phyloP scores from a whole-genome alignment of 2,329 filamentous ascomycete species.

The Diaporthe helianthi region DNA sequence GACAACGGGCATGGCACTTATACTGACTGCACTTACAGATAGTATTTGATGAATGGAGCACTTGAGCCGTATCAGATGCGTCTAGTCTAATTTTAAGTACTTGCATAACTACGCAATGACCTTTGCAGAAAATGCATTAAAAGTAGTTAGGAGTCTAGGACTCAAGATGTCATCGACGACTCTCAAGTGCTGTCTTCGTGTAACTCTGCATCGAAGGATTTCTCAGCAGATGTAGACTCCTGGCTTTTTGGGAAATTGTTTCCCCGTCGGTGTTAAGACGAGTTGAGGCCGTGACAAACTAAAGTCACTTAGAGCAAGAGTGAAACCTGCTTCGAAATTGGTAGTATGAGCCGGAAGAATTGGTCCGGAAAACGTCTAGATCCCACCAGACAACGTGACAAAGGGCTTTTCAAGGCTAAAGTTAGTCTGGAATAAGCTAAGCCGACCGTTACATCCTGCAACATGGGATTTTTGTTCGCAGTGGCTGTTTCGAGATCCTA shows the following conservation, averaged over 20 bases:
- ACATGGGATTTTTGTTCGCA: slow-evolving; percentile 1
- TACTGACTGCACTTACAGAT: no score
- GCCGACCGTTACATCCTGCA: slow-evolving; percentile 5
- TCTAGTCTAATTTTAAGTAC: no score
- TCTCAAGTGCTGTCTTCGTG: no score
- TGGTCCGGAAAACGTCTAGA: background rate
- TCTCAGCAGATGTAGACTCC: background rate
- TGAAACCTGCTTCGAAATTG: no score
- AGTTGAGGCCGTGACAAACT: background rate
- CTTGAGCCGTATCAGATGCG: background rate
- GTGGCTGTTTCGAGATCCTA: slow-evolving; percentile 4
- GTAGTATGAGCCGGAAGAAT: background rate
- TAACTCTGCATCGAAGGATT: background rate
- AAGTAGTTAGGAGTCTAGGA: background rate
- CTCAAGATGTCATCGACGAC: slow-evolving; percentile 6
- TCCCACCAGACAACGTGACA: background rate
- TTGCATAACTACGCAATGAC: background rate
- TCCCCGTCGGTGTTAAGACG: background rate
- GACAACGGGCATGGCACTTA: no score
- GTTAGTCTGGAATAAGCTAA: background rate
- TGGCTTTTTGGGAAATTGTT: slow-evolving; percentile 7
- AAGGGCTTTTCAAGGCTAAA: slow-evolving; percentile 1
- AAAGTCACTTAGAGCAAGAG: background rate
- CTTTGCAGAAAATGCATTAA: background rate
- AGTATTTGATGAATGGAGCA: background rate